A percentile compares a stretch with the other conserved stretches of the same genome.
Evolutionary conservation across 179 eudicot genomes (phyloP).

Genomic region (Silene noctiflora): DNA sequence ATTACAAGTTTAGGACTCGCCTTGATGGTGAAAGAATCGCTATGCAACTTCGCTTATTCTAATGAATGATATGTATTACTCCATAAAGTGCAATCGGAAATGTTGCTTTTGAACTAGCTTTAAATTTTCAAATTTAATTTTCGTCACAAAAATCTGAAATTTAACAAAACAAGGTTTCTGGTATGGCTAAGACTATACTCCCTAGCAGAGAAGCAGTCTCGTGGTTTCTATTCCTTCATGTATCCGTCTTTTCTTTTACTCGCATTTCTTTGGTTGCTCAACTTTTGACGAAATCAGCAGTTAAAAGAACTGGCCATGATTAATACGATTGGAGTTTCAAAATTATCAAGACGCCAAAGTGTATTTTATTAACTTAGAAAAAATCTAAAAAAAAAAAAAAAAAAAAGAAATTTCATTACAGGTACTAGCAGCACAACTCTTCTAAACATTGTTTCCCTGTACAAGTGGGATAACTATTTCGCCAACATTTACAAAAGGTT

Average conservation of each 20-base stretch:
- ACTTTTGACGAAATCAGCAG: neutral
- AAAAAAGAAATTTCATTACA: too few species aligned
- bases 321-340: too few species aligned
- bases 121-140: too few species aligned
- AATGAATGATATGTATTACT: too few species aligned
- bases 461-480: neutral
- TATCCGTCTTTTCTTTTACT: neutral
- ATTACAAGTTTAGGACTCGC: too few species aligned
- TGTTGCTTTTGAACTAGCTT: neutral
- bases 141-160: too few species aligned
- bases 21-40: neutral
- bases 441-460: neutral
- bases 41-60: neutral
- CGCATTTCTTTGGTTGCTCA: neutral
- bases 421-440: neutral
- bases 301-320: neutral
- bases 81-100: neutral
- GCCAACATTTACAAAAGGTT: conserved; percentile 15
- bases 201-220: neutral
- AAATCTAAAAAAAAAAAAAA: too few species aligned
- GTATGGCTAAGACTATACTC: neutral
- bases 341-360: too few species aligned
- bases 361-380: too few species aligned
- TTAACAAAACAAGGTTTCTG: neutral
- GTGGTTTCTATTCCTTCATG: neutral